Conservation (phyloP, 805 yeast species). For the Barnettozyma salicaria region DNA sequence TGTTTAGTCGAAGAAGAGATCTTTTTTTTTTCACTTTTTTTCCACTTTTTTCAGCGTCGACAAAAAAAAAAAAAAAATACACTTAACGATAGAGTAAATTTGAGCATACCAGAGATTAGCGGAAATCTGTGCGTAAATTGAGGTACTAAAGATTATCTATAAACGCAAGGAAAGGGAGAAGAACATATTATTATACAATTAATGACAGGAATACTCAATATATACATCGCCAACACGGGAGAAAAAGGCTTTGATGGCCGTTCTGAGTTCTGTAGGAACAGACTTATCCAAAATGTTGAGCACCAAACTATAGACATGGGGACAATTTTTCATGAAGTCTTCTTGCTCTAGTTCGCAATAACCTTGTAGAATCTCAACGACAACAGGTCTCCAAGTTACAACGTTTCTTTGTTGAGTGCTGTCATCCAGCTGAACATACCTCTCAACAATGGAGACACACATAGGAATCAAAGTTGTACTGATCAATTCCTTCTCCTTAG, state of each 20-base stretch:
- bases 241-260: constrained; percentile 55
- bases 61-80: constrained; percentile 5
- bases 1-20: neutral
- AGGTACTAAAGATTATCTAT: neutral
- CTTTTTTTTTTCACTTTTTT: constrained; percentile 3
- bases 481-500: constrained; percentile 42
- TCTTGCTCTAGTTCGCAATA: constrained; percentile 67
- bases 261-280: constrained; percentile 54
- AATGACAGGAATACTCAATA: too few relatives aligned
- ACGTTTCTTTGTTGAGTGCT: constrained; percentile 71
- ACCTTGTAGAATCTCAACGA: constrained; percentile 81
- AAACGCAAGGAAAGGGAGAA: too few relatives aligned
- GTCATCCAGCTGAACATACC: constrained; percentile 70
- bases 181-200: too few relatives aligned
- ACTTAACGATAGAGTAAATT: neutral
- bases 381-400: constrained; percentile 86
- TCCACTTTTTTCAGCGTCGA: constrained; percentile 13
- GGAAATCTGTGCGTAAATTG: constrained; percentile 12
- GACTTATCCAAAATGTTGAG: constrained; percentile 55
- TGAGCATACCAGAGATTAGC: neutral
- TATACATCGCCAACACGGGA: constrained; percentile 48
- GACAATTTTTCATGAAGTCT: constrained; percentile 57
- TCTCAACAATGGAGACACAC: constrained; percentile 62
- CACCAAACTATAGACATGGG: constrained; percentile 54
- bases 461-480: constrained; percentile 55